Conservation (phyloP, 306 rosid genomes). For the Rubus idaeus region DNA sequence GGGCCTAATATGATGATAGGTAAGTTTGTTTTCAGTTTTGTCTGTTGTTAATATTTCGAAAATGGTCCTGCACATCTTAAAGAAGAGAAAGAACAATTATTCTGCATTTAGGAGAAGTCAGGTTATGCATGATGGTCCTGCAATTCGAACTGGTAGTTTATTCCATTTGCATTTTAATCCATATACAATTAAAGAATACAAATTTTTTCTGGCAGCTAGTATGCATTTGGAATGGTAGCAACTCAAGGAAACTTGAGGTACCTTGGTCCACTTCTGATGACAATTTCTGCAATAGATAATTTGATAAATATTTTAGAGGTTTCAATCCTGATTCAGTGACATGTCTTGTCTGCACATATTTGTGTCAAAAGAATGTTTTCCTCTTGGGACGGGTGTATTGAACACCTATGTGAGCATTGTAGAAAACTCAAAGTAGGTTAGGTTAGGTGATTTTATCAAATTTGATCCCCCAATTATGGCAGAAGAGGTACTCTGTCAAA, state of each 20-base stretch:
- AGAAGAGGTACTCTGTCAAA: background rate
- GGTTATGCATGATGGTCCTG: background rate
- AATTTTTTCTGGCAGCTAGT: background rate
- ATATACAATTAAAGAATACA: background rate
- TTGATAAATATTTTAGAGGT: no score
- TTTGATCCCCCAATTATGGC: background rate
- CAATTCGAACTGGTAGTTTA: background rate
- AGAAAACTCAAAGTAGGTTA: background rate
- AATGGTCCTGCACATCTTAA: background rate
- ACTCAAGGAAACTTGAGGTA: background rate
- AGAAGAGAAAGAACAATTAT: background rate
- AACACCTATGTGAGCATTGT: background rate
- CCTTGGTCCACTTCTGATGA: background rate
- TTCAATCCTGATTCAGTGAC: no score
- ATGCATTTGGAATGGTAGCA: background rate
- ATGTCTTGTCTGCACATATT: background rate
- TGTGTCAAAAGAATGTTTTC: background rate
- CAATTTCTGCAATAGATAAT: no score
- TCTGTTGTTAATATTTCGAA: background rate
- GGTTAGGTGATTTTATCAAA: background rate
- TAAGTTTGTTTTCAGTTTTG: conserved; percentile 12
- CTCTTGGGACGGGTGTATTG: background rate
- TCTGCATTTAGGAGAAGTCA: background rate
- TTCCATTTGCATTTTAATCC: background rate
- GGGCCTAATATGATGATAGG: conserved; percentile 93